Conservation (phyloP, 306 rosid species). For the Medicago ruthenica region DNA sequence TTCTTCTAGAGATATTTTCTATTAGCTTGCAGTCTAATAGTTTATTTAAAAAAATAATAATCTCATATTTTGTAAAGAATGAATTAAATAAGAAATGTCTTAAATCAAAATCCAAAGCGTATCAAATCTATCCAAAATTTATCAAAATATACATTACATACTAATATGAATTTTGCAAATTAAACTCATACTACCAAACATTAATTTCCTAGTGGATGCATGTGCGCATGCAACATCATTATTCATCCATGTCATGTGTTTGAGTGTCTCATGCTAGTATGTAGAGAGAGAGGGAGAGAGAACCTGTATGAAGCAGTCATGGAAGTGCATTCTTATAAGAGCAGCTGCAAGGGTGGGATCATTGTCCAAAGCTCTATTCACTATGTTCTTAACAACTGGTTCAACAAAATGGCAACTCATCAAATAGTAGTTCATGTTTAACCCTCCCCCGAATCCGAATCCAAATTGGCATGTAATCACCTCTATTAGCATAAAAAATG, state of each 20-base stretch:
- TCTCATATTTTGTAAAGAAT: too few relatives aligned
- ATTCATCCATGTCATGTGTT: neutral
- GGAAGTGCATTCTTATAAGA: slow-evolving; percentile 87
- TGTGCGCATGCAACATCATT: neutral
- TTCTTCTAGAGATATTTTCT: too few relatives aligned
- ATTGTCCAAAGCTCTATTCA: slow-evolving; percentile 60
- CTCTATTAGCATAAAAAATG: slow-evolving; percentile 46
- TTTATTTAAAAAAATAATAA: too few relatives aligned
- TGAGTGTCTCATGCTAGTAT: neutral
- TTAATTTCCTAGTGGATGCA: neutral
- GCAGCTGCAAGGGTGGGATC: slow-evolving; percentile 78
- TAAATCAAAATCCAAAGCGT: too few relatives aligned
- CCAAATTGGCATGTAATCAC: slow-evolving; percentile 44
- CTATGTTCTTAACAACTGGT: slow-evolving; percentile 59
- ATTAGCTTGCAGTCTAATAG: too few relatives aligned
- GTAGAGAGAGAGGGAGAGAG: neutral
- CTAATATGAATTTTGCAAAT: too few relatives aligned
- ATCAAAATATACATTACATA: too few relatives aligned
- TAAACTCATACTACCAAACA: too few relatives aligned
- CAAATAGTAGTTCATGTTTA: slow-evolving; percentile 68
- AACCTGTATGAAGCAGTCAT: slow-evolving; percentile 85
- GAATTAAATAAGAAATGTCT: too few relatives aligned
- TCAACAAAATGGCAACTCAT: slow-evolving; percentile 73
- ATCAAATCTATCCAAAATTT: too few relatives aligned
- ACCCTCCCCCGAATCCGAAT: slow-evolving; percentile 46